Base-by-base conservation (phyloP, 495 filamentous ascomycete species). In the Mytilinidion resinicola region DNA sequence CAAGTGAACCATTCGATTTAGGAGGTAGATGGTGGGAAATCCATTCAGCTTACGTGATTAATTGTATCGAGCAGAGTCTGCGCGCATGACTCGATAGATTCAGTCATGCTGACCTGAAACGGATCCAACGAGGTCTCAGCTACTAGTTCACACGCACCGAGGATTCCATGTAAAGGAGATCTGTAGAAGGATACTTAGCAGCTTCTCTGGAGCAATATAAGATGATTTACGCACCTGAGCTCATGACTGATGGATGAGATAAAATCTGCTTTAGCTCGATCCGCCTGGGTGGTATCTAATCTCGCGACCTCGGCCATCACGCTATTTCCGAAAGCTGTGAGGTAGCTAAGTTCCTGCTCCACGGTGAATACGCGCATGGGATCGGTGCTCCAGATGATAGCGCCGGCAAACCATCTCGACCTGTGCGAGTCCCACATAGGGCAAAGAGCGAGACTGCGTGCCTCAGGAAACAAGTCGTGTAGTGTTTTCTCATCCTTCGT, bases 181-280 rank as follows among this genome's bases (percentile, higher is more conserved):
- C n/a, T n/a, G n/a, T n/a, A n/a, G n/a, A n/a, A n/a, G n/a, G n/a
- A n/a, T n/a, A n/a, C n/a, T n/a, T n/a, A n/a, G n/a, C n/a, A n/a
- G n/a, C n/a, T n/a, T n/a, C n/a, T n/a, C n/a, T n/a, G n/a, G n/a
- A n/a, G n/a, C n/a, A n/a, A n/a, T 42, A 90, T 88, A 0, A 87
- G 87, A 61, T 91, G 87, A 8, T 93, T 70, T 1, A 89, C 89
- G 15, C 82, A 87, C 5, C 89, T 79, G 14, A 93, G 74, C 65
- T 95, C 89, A 65, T 95, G 89, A 34, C 82, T 87, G 25, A 91
- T 79, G 10, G 82, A 86, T 0, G 83, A 83, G 34, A 91, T 82
- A 54, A 90, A 84, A 55, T 86, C 85, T 1, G 82, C 79, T 62
- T 91, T 90, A 25, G 80, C 77, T 51, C 72, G 75, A 51, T 83